Base-by-base conservation (phyloP, 768 basidiomycete species). In the Hydnum rufescens region DNA sequence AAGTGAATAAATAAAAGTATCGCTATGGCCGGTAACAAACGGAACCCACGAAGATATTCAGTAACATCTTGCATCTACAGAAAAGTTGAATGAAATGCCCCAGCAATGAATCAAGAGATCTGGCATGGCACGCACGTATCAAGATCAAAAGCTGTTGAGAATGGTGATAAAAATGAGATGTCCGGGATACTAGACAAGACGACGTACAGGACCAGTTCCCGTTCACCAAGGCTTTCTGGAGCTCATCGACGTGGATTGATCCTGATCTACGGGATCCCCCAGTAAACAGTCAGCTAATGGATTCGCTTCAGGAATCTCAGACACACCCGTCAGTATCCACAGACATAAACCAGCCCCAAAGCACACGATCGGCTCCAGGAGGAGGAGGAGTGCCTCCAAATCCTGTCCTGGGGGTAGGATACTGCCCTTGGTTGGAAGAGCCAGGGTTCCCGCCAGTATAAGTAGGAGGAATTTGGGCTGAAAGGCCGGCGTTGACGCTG, bases 71-170 rank as follows among this genome's bases (percentile, higher is more conserved):
- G 63, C 36, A 87, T 13, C 36, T 39, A 22, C 22, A 22, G 1
- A 1, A 39, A 13, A 13, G 22, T 22, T 22, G 22, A 39, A 22
- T 22, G 13, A 13, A 39, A 13, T 13, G 22, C 13, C 22, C 1
- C 36, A 39, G 22, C 13, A 13, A 22, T 39, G 36, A 13, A 39
- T 39, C 13, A 22, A 39, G 13, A 22, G 13, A 13, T 13, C 13
- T 13, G 13, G 36, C 13, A 39, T 13, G n/a, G n/a, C n/a, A n/a
- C 36, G 13, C 22, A 39, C 80, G 86, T 88, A 60, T 87, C 86
- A 52, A 83, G 67, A 66, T 87, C 85, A 60, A 88, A 88, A 3
- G 78, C 83, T 84, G 51, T n/a, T n/a, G n/a, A n/a, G n/a, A n/a
- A n/a, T n/a, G n/a, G n/a, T n/a, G n/a, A n/a, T 22, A 39, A 22